Evolutionary conservation across 768 basidiomycete species (phyloP).

Genomic region (Boletus sp.): DNA sequence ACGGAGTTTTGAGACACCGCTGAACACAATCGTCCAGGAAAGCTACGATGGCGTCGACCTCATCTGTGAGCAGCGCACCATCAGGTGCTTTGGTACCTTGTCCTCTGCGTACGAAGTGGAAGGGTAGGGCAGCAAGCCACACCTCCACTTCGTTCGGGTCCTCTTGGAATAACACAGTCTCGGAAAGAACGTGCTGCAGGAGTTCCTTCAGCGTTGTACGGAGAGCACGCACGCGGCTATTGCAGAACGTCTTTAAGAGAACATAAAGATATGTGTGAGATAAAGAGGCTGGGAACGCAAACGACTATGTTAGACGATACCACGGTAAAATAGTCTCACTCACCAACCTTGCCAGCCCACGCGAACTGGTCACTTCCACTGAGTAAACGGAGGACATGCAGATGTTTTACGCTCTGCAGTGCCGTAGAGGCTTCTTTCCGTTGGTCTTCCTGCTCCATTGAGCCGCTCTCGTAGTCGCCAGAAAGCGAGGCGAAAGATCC

Average conservation of each 20-base stretch:
- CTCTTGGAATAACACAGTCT: constrained; percentile 79
- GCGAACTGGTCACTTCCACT: constrained; percentile 74
- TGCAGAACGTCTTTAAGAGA: constrained; percentile 62
- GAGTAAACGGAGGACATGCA: constrained; percentile 77
- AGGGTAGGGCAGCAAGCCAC: constrained; percentile 72
- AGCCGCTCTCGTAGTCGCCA: background rate
- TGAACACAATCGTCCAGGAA: constrained; percentile 89
- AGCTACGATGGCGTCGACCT: constrained; percentile 50
- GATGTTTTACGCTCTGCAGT: constrained; percentile 58
- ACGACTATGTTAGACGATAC: background rate
- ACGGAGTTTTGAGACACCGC: constrained; percentile 77
- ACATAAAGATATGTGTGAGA: constrained; percentile 68
- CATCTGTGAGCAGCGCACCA: constrained; percentile 49
- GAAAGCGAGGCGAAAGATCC: constrained; percentile 24
- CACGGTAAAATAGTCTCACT: constrained; percentile 17
- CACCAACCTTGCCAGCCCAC: constrained; percentile 74
- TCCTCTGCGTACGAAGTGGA: constrained; percentile 30
- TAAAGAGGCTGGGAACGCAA: constrained; percentile 34
- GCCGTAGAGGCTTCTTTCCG: constrained; percentile 15
- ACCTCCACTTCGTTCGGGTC: constrained; percentile 64
- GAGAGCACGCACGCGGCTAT: constrained; percentile 48
- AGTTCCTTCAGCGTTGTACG: constrained; percentile 51
- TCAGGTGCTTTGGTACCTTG: constrained; percentile 46
- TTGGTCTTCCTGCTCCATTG: constrained; percentile 13
- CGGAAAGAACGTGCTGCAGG: constrained; percentile 60